Percentiles rank a stretch among this genome's conserved stretches.
phyloP scores from a whole-genome alignment of 257 asterid species.

The Nemophila menziesii region DNA sequence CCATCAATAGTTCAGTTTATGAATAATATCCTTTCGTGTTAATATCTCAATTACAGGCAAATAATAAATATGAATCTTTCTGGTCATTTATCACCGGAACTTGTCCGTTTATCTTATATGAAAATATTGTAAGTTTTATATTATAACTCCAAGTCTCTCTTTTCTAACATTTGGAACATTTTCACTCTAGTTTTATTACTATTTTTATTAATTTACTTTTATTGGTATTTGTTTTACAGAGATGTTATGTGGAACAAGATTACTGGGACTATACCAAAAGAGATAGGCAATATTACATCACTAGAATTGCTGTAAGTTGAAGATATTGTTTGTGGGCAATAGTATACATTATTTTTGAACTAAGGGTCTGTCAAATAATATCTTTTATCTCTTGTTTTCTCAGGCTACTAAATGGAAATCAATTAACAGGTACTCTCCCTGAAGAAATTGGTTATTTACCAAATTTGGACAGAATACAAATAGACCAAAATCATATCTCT shows the following conservation, averaged over 20 bases:
- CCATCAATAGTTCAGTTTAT: neutral
- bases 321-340: constrained; percentile 6
- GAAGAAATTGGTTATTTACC: constrained; percentile 79
- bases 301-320: constrained; percentile 67
- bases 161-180: too few species aligned
- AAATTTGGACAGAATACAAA: constrained; percentile 84
- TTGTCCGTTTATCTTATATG: constrained; percentile 65
- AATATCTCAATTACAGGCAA: constrained; percentile 37
- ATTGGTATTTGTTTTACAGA: constrained; percentile 24
- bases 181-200: too few species aligned
- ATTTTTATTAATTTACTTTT: neutral
- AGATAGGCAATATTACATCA: constrained; percentile 67
- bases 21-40: neutral
- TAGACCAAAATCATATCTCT: constrained; percentile 77
- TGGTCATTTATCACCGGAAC: constrained; percentile 75
- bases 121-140: constrained; percentile 71
- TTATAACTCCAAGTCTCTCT: constrained; percentile 7
- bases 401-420: constrained; percentile 95
- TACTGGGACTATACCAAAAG: constrained; percentile 77
- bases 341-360: neutral
- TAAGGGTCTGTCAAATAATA: neutral
- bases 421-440: constrained; percentile 81
- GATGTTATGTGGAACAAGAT: constrained; percentile 94
- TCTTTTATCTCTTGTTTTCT: constrained; percentile 9
- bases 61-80: constrained; percentile 43